Evolutionary conservation across 257 asterid species (phyloP).

Genomic region (Echium plantagineum): DNA sequence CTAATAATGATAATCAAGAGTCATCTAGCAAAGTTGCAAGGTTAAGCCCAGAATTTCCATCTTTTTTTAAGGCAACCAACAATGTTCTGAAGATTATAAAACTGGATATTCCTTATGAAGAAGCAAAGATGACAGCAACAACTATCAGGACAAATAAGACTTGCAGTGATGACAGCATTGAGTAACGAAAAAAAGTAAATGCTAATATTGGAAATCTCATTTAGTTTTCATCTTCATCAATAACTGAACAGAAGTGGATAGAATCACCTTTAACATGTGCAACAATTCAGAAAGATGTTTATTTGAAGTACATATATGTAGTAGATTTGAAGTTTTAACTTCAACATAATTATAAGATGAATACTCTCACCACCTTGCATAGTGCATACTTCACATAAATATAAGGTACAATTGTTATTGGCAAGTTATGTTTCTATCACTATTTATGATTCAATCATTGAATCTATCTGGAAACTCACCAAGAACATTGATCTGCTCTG

Average conservation of each 20-base stretch:
- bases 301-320: background rate
- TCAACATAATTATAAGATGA: background rate
- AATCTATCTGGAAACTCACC: slow-evolving; percentile 43
- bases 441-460: slow-evolving; percentile 13
- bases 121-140: background rate
- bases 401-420: slow-evolving; percentile 1
- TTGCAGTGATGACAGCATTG: background rate
- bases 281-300: too few species aligned
- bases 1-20: background rate
- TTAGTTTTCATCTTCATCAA: background rate
- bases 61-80: background rate
- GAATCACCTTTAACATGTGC: background rate
- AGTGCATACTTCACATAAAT: background rate
- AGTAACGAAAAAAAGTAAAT: too few species aligned
- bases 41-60: background rate
- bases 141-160: background rate
- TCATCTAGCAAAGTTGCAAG: background rate
- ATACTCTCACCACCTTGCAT: background rate
- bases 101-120: background rate
- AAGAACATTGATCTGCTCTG: slow-evolving; percentile 79
- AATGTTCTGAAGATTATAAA: background rate
- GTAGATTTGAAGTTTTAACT: background rate
- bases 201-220: background rate
- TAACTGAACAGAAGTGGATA: background rate
- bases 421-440: slow-evolving; percentile 9